Evolutionary conservation across 2,329 filamentous ascomycete genomes (phyloP), one percentile per base, ranked within the genome.

Genomic region (Claviceps cyperi): DNA sequence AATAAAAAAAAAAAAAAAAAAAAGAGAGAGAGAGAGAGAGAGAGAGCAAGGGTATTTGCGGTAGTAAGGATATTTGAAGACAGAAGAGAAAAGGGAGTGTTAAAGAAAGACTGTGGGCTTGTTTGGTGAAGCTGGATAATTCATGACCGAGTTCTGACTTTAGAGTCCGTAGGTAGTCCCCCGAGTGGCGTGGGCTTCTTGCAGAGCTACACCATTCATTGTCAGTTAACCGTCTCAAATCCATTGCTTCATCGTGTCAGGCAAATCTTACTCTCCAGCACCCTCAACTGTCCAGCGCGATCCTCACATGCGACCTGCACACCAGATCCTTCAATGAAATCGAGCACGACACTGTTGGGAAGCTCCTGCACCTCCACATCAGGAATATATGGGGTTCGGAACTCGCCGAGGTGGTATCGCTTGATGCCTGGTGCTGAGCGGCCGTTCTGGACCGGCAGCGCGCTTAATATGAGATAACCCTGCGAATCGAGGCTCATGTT

Each of bases 361-460:
- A 98, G 73, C 69, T 98, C 92, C 68, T 96, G 86, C 57, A 87
- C 74, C 62, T 97, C 92, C 52, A 94, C 83, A 64, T 97, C 91
- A 0, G 92, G 92, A 15, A 86, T 74, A 58, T 83, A 87, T 0
- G 90, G 90, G 40, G 72, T 68, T 56, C 79, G 78, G 71, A 97
- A 94, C 53, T 96, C 88, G 57, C 79, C 82, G 51, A 98, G 74
- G 62, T 94, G 86, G 64, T 88, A 97, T 53, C 84, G 81, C 69
- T 90, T 90, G 50, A 82, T 67, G 22, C 70, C 69, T 36, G 66
- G 61, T 5, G 67, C 70, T 3, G 64, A 63, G 14, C 66, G 61
- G 51, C 67, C 78, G 52, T 72, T 69, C 72, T 76, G 72, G 64
- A 80, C 70, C 66, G 77, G 68, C 61, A 72, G 58, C 55, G 77